phyloP scores from a whole-genome alignment of 306 rosid genomes.

The Macrotyloma uniflorum region DNA sequence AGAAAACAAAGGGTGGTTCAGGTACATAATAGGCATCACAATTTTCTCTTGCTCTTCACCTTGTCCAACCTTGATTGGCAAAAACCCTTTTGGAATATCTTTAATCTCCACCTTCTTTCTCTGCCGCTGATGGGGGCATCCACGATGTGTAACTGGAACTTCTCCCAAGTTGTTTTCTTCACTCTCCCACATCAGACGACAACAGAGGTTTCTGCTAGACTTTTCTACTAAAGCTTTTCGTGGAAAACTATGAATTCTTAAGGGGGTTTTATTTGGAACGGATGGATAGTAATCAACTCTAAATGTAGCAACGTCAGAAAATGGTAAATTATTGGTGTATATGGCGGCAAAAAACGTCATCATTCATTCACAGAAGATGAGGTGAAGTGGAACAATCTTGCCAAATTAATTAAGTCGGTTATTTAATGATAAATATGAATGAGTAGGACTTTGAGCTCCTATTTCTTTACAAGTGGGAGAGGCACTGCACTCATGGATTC shows the following conservation, averaged over 20 bases:
- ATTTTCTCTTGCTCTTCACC: conserved; percentile 69
- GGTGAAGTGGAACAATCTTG: background rate
- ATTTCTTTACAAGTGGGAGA: conserved; percentile 2
- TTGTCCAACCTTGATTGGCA: conserved; percentile 77
- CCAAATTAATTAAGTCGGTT: conserved; percentile 12
- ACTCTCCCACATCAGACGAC: conserved; percentile 30
- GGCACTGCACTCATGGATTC: background rate
- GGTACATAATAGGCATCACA: conserved; percentile 73
- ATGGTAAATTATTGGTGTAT: background rate
- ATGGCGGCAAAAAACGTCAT: conserved; percentile 17
- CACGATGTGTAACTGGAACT: background rate
- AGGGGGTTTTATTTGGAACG: background rate
- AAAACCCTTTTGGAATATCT: conserved; percentile 52
- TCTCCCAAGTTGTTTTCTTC: conserved; percentile 7
- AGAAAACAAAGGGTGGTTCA: conserved; percentile 82
- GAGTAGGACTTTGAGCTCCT: background rate
- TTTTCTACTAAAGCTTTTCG: background rate
- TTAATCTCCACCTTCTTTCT: conserved; percentile 31
- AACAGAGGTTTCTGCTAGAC: background rate
- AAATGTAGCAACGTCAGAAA: background rate
- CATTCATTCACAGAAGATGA: background rate
- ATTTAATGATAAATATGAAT: conserved; percentile 22
- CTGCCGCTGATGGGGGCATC: background rate
- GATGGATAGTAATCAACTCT: background rate
- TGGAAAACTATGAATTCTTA: background rate